A percentile compares a stretch with the other conserved stretches of the same genome.
These are phyloP conservation scores for Flaveria trinervia DNA, from an alignment of 129 eudicot species.

Conservation along the genomic window DNA sequence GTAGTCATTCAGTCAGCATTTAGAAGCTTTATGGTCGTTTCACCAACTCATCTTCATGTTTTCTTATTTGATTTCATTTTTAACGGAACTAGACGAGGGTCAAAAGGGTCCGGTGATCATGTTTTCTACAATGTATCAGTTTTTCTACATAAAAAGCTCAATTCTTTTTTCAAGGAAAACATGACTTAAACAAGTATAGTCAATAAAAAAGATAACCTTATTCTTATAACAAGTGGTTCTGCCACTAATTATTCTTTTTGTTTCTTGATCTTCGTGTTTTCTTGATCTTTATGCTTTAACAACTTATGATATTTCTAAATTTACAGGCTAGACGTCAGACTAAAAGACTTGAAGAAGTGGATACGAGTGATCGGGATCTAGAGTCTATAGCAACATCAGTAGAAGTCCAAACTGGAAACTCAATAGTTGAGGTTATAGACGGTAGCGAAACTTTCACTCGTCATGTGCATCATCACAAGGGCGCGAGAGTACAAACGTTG, in stretches of 20 bases:
- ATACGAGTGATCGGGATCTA: conserved; percentile 33
- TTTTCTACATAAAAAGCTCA: too few relatives aligned
- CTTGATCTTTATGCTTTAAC: conserved; percentile 13
- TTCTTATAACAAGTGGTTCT: too few relatives aligned
- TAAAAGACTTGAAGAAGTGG: conserved; percentile 18
- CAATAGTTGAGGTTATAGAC: conserved; percentile 47
- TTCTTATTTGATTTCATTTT: background rate
- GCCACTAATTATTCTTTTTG: too few relatives aligned
- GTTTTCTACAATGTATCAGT: too few relatives aligned
- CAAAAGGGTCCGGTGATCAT: background rate
- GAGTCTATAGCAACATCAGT: conserved; percentile 71
- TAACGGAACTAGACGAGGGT: background rate
- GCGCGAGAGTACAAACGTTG: conserved; percentile 33
- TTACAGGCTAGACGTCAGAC: conserved; percentile 49
- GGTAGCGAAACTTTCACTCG: conserved; percentile 34
- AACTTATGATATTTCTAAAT: background rate
- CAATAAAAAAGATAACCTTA: too few relatives aligned
- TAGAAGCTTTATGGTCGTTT: conserved; percentile 69
- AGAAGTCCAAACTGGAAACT: conserved; percentile 81
- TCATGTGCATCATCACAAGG: conserved; percentile 41
- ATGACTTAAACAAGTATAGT: too few relatives aligned
- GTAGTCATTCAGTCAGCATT: conserved; percentile 73
- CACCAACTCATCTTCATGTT: background rate
- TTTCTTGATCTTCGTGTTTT: background rate
- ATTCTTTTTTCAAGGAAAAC: too few relatives aligned